Evolutionary conservation across 2,329 filamentous ascomycete genomes (phyloP).

Genomic region (Colletotrichum nymphaeae): DNA sequence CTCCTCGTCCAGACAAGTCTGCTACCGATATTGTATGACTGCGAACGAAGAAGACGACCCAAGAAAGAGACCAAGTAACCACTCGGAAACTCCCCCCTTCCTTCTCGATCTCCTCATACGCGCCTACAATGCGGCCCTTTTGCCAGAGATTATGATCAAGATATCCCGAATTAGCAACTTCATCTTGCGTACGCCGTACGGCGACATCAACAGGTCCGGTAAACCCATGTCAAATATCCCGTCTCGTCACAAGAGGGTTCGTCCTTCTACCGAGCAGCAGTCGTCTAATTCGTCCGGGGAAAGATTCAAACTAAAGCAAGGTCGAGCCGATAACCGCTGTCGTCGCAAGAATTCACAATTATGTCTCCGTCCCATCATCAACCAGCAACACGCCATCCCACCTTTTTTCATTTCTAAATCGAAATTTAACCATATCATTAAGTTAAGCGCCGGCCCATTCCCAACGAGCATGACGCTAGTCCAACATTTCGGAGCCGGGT

Average conservation of each 20-base stretch:
- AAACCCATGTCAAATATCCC: background rate
- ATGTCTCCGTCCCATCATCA: background rate
- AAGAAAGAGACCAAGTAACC: background rate
- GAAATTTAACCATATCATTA: constrained; percentile 20
- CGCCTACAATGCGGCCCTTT: background rate
- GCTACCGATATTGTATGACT: constrained; percentile 18
- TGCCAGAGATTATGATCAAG: background rate
- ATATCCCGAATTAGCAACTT: background rate
- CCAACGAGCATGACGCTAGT: constrained; percentile 23
- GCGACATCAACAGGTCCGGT: background rate
- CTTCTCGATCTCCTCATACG: background rate
- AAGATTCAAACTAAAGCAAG: background rate
- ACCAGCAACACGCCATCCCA: constrained; percentile 25
- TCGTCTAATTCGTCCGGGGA: background rate
- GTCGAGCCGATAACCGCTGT: background rate
- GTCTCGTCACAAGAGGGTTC: background rate
- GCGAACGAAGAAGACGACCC: background rate
- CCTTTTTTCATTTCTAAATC: background rate
- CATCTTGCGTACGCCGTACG: background rate
- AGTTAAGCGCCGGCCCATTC: constrained; percentile 28
- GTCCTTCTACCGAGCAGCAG: background rate
- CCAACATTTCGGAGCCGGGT: background rate
- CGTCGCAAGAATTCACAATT: constrained; percentile 4
- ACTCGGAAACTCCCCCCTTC: background rate
- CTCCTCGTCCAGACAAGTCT: constrained; percentile 25